These are phyloP conservation scores for Capsicum baccatum DNA, from an alignment of 257 asterid species.

Conservation along the genomic window DNA sequence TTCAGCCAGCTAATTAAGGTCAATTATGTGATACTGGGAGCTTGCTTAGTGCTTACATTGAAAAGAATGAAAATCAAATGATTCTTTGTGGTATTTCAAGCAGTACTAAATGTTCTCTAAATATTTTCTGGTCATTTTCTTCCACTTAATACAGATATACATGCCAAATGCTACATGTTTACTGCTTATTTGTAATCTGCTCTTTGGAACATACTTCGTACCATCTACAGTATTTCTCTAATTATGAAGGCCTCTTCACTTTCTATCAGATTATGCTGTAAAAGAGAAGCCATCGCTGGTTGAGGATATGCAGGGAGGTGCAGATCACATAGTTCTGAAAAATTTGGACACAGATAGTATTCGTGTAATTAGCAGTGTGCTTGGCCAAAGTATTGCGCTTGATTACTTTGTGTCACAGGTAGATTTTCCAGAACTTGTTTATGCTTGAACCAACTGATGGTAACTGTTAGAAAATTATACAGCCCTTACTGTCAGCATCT, in stretches of 20 bases:
- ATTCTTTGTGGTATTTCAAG: not conserved
- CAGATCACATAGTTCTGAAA: constrained; percentile 81
- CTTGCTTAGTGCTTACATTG: constrained; percentile 16
- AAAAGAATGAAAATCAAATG: constrained; percentile 13
- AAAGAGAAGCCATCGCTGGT: constrained; percentile 87
- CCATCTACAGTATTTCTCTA: not conserved
- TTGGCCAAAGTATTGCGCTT: constrained; percentile 96
- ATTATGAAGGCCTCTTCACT: constrained; percentile 7
- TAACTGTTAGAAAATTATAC: not conserved
- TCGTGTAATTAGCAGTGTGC: constrained; percentile 86
- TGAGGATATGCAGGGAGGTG: constrained; percentile 93
- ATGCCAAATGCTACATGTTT: constrained; percentile 18
- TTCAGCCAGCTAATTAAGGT: constrained; percentile 12
- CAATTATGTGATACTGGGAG: not conserved
- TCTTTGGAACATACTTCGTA: not conserved
- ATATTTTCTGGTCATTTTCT: not conserved
- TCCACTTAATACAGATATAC: not conserved
- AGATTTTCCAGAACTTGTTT: constrained; percentile 28
- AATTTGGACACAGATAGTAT: constrained; percentile 86
- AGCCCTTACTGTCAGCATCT: not conserved
- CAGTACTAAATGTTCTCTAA: not conserved
- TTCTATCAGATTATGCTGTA: constrained; percentile 78
- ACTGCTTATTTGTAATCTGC: constrained; percentile 15
- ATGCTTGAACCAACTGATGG: not conserved
- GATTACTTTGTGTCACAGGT: constrained; percentile 99